Conservation (phyloP, 192 early-diverging fungal species). For the Dissophora globulifera region DNA sequence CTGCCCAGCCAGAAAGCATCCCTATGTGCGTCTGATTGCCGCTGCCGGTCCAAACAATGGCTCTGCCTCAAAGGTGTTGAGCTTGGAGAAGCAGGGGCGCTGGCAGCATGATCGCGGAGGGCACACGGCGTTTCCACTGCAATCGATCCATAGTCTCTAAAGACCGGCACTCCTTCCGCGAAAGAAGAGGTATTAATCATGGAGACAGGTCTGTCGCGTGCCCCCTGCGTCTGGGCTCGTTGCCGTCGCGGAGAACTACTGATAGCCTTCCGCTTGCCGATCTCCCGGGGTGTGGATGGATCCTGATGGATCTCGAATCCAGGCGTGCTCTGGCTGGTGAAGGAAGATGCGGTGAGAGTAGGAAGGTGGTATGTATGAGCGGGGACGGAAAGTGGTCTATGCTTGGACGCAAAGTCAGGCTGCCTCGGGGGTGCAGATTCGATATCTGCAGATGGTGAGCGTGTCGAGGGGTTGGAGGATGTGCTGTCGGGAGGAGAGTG, state of each 20-base stretch:
- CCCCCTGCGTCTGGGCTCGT: neutral
- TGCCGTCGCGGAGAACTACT: neutral
- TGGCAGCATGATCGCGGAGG: no score
- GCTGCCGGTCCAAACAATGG: neutral
- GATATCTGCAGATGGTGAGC: conserved; percentile 2
- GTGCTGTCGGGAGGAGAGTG: conserved; percentile 14
- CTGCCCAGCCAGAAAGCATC: neutral
- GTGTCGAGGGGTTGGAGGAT: neutral
- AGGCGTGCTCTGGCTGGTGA: no score
- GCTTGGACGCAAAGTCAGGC: neutral
- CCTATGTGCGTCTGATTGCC: neutral
- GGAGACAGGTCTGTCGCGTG: neutral
- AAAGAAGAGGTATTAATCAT: no score
- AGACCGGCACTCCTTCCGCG: no score
- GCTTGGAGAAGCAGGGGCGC: no score
- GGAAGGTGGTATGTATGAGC: neutral
- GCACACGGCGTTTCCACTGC: no score
- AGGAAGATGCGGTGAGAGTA: neutral
- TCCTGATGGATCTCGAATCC: no score
- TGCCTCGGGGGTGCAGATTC: neutral
- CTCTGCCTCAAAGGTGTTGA: neutral
- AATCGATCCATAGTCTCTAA: no score
- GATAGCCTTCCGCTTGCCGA: neutral
- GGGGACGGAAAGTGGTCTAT: neutral
- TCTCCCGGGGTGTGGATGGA: no score